A percentile compares a stretch with the other conserved stretches of the same genome.
Conservation (phyloP, 768 basidiomycete genomes). For the Termitomyces sp. region DNA sequence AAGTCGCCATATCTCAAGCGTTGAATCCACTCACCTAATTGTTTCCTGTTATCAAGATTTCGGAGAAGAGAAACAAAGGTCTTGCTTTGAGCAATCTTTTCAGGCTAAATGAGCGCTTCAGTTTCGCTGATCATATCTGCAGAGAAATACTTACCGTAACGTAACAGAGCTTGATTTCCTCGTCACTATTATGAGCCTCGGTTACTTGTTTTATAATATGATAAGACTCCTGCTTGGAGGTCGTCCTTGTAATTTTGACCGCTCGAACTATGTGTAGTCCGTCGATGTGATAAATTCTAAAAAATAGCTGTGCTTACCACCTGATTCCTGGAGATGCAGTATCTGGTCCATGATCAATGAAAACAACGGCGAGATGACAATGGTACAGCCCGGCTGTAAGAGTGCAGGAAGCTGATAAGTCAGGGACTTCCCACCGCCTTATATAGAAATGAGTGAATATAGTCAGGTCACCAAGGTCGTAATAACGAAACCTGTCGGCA, state of each 20-base stretch:
- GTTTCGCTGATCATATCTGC: not conserved
- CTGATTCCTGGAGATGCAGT: slow-evolving; percentile 62
- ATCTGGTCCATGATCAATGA: slow-evolving; percentile 81
- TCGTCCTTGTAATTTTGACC: slow-evolving; percentile 71
- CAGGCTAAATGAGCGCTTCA: slow-evolving; percentile 52
- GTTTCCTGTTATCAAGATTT: slow-evolving; percentile 53
- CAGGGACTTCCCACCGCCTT: slow-evolving; percentile 87
- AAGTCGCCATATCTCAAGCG: not conserved
- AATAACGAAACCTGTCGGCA: slow-evolving; percentile 66
- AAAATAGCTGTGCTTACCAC: slow-evolving; percentile 34
- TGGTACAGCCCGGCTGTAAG: slow-evolving; percentile 68
- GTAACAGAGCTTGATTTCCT: slow-evolving; percentile 72
- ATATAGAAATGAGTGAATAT: slow-evolving; percentile 3
- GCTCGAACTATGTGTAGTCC: slow-evolving; percentile 52
- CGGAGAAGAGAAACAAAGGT: slow-evolving; percentile 58
- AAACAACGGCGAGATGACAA: slow-evolving; percentile 83
- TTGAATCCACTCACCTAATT: slow-evolving; percentile 43
- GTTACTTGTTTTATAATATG: slow-evolving; percentile 45
- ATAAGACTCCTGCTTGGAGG: slow-evolving; percentile 45
- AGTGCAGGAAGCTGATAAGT: slow-evolving; percentile 93
- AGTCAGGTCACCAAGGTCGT: not conserved
- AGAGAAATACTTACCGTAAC: slow-evolving; percentile 62
- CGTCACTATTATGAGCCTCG: slow-evolving; percentile 24
- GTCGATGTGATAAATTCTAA: not conserved
- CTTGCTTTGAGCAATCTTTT: slow-evolving; percentile 78